phyloP scores from a whole-genome alignment of 106 monocot genomes.

The Acorus calamus region DNA sequence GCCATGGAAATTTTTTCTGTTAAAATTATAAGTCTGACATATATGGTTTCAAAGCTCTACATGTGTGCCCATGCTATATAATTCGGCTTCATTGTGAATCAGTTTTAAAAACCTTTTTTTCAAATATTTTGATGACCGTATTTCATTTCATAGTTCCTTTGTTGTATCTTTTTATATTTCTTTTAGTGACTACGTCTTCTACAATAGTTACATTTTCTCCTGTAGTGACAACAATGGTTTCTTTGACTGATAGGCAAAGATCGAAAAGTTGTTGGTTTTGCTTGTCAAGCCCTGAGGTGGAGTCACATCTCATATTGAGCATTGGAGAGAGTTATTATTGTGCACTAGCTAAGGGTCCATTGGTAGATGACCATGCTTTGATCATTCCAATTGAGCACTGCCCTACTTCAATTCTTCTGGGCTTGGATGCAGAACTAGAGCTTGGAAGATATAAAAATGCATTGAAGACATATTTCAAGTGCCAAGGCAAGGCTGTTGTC shows the following conservation, averaged over 20 bases:
- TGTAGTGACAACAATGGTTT: too few species aligned
- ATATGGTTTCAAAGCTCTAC: too few species aligned
- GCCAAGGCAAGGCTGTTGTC: constrained; percentile 50
- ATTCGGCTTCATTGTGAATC: too few species aligned
- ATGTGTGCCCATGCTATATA: too few species aligned
- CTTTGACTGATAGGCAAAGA: constrained; percentile 24
- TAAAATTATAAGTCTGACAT: too few species aligned
- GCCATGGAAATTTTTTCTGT: too few species aligned
- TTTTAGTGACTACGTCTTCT: neutral
- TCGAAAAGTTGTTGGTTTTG: constrained; percentile 90
- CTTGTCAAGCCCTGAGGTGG: constrained; percentile 82
- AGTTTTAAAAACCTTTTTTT: too few species aligned
- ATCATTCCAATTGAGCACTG: constrained; percentile 84
- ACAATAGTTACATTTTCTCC: neutral
- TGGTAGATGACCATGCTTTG: constrained; percentile 66
- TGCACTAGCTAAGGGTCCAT: constrained; percentile 90
- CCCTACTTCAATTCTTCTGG: constrained; percentile 61
- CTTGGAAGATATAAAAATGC: constrained; percentile 56
- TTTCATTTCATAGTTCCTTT: too few species aligned
- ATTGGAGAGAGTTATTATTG: constrained; percentile 82
- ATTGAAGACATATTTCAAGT: constrained; percentile 50
- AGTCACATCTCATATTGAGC: constrained; percentile 74
- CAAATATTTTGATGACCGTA: too few species aligned
- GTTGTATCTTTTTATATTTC: neutral
- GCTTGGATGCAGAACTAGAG: constrained; percentile 54